These are phyloP conservation scores for Inga oerstediana DNA, from an alignment of 306 rosid genomes.

Conservation along the genomic window DNA sequence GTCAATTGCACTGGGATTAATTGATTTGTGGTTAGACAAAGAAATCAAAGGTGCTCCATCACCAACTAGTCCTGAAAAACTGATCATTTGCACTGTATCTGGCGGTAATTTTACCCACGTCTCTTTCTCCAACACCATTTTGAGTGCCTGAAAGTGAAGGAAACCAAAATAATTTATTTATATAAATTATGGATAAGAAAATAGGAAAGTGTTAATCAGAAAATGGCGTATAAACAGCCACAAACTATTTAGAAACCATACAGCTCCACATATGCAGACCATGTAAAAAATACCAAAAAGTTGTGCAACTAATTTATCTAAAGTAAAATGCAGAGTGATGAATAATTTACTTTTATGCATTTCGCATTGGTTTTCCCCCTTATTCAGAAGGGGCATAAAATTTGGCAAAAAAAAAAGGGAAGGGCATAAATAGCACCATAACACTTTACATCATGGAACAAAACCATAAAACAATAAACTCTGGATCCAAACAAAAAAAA, in stretches of 20 bases:
- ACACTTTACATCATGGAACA: slow-evolving; percentile 27
- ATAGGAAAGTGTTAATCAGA: neutral
- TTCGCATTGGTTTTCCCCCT: slow-evolving; percentile 18
- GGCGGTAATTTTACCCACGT: slow-evolving; percentile 79
- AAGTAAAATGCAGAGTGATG: neutral
- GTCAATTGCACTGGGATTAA: slow-evolving; percentile 43
- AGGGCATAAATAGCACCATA: slow-evolving; percentile 11
- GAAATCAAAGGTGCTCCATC: slow-evolving; percentile 92
- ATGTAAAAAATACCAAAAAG: neutral
- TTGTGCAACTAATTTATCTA: slow-evolving; percentile 1
- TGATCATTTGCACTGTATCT: slow-evolving; percentile 76
- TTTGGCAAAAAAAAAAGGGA: no score
- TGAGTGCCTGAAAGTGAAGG: slow-evolving; percentile 70
- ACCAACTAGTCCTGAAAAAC: slow-evolving; percentile 98
- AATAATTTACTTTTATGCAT: slow-evolving; percentile 19
- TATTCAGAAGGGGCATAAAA: slow-evolving; percentile 19
- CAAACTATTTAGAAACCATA: slow-evolving; percentile 30
- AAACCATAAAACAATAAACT: slow-evolving; percentile 19
- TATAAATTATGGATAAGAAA: slow-evolving; percentile 16
- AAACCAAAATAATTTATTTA: slow-evolving; percentile 18
- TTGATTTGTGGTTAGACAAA: slow-evolving; percentile 55
- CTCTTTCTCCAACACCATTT: slow-evolving; percentile 96
- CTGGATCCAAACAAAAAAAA: slow-evolving; percentile 4
- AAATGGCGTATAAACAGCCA: slow-evolving; percentile 27
- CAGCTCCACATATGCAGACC: slow-evolving; percentile 15